Conservation (phyloP, 164 flowering plant genomes). For the Tinospora cordifolia region DNA sequence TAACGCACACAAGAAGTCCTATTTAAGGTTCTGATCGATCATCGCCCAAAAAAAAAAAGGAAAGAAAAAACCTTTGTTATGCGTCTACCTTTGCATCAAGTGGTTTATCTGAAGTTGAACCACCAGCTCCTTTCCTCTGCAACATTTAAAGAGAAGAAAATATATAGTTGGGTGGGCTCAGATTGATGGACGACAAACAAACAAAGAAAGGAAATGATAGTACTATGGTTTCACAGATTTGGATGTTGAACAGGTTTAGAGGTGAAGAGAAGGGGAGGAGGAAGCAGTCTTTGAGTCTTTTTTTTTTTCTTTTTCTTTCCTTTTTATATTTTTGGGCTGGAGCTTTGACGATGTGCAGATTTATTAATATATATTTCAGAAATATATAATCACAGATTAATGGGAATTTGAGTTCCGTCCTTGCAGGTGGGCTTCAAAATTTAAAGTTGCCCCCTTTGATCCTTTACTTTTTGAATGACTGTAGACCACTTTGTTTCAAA, state of each 20-base stretch:
- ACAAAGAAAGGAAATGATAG: not conserved
- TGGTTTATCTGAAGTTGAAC: constrained; percentile 56
- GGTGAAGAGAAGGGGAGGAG: not conserved
- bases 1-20: not conserved
- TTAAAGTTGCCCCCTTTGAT: not conserved
- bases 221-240: not conserved
- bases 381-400: not conserved
- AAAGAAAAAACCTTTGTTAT: not conserved
- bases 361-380: constrained; percentile 2
- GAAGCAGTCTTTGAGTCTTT: not conserved
- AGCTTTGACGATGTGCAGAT: not conserved
- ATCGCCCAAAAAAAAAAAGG: not conserved
- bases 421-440: not conserved
- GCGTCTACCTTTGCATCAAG: constrained; percentile 74
- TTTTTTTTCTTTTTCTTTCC: not conserved
- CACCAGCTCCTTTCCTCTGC: constrained; percentile 70
- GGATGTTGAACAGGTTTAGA: not conserved
- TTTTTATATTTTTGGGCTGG: too few relatives aligned
- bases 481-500: not conserved
- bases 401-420: not conserved
- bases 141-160: constrained; percentile 20
- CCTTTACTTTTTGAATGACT: not conserved
- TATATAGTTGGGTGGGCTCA: not conserved
- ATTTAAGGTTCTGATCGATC: not conserved
- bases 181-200: not conserved